Conservation (phyloP, 148 eudicot species). For the Cornus controversa region DNA sequence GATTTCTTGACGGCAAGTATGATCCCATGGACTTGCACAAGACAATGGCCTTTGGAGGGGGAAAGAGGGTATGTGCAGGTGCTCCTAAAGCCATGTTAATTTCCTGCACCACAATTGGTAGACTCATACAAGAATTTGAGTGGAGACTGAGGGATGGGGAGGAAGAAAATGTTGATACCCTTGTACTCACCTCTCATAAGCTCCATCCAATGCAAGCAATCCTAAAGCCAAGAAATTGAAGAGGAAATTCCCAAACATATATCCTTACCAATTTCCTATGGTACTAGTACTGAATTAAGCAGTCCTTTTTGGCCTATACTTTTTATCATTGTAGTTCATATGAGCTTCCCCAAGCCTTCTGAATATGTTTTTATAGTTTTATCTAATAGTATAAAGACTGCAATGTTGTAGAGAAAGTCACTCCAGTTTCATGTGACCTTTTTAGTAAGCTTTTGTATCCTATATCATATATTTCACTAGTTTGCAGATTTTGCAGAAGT, state of each 20-base stretch:
- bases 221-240: slow-evolving; percentile 40
- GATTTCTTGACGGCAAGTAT: slow-evolving; percentile 46
- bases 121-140: slow-evolving; percentile 77
- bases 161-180: slow-evolving; percentile 63
- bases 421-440: too few species aligned
- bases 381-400: neutral
- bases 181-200: slow-evolving; percentile 65
- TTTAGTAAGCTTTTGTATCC: too few species aligned
- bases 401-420: neutral
- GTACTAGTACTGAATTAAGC: too few species aligned
- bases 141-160: slow-evolving; percentile 62
- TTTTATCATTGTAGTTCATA: too few species aligned
- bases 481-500: too few species aligned
- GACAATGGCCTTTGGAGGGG: slow-evolving; percentile 94
- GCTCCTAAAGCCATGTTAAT: slow-evolving; percentile 68
- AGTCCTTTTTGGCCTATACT: too few species aligned
- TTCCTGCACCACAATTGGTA: slow-evolving; percentile 55
- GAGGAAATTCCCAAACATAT: neutral
- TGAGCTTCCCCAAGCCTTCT: neutral
- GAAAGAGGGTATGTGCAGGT: slow-evolving; percentile 83
- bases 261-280: too few species aligned
- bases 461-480: too few species aligned
- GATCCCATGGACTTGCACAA: slow-evolving; percentile 58
- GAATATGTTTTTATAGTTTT: neutral
- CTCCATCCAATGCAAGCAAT: slow-evolving; percentile 62